Base-by-base conservation (phyloP, 805 yeast genomes). In the Kluyveromyces lactis region DNA sequence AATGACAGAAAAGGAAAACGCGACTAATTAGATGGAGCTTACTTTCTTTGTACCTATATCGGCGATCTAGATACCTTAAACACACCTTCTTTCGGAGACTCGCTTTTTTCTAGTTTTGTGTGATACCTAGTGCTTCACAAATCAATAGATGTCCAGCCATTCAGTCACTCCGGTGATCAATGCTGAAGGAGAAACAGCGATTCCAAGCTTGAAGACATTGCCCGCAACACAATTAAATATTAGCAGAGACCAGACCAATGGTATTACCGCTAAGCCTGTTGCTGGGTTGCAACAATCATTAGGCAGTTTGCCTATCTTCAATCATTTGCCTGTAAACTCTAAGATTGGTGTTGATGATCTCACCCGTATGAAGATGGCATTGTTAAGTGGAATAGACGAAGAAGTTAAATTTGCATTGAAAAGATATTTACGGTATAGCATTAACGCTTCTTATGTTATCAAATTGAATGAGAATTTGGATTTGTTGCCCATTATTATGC, bases 371-470 rank as follows among this genome's bases (percentile, higher is more conserved):
- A 70, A 71, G 47, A 71, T 86, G 77, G 77, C 92, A 3, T 69
- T 86, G 43, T 68, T 71, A 43, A 73, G 81, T 15, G 81, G 79
- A 1, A 61, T 86, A 18, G 73, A 68, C 13, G 69, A 72, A 24
- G 95, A 86, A 55, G 69, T 81, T 18, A 77, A 75, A 49, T 83
- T 87, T 79, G 81, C 90, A 3, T 60, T 85, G 41, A 68, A 72
- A 34, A 73, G 58, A 43, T 57, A 57, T 38, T 38, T 60, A 31
- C 50, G 58, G 7, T 58, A 58, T 35, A 60, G 63, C 21, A 71
- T 68, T 53, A 69, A 69, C 36, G 67, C 69, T 19, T 74, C 80
- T 4, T 73, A 68, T 33, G 58, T 66, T 50, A 63, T 77, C 24
- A 64, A 65, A 39, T 63, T 79, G 47, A 69, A 70, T 46, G 60